Evolutionary conservation across 208 protist species (phyloP).

Genomic region (Blechomonas ayalai): DNA sequence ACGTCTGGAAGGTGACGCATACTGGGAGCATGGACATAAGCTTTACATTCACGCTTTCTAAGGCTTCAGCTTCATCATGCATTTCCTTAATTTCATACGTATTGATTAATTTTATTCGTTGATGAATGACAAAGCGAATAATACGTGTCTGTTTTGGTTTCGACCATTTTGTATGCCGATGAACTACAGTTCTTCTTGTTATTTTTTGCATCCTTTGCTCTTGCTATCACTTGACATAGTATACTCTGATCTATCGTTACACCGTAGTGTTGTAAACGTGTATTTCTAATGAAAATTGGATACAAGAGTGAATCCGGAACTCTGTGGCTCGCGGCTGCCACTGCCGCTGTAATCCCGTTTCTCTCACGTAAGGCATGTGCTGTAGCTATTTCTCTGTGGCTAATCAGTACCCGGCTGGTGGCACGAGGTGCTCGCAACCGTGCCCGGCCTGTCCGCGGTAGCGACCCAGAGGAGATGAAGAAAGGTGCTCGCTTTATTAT

Average conservation of each 20-base stretch:
- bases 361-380: constrained; percentile 10
- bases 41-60: too few relatives aligned
- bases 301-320: constrained; percentile 69
- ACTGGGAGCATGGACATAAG: too few relatives aligned
- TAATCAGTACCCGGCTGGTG: constrained; percentile 30
- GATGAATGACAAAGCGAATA: too few relatives aligned
- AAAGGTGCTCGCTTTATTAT: constrained; percentile 24
- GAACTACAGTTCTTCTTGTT: neutral
- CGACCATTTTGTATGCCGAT: constrained; percentile 1
- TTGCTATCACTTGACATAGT: neutral
- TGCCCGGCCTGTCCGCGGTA: constrained; percentile 21
- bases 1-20: too few relatives aligned
- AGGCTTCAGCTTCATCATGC: too few relatives aligned
- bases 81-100: too few relatives aligned
- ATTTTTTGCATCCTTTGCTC: neutral
- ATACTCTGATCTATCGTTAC: neutral
- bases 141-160: neutral
- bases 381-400: constrained; percentile 27
- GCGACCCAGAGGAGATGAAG: constrained; percentile 10
- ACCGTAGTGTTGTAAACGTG: neutral
- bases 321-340: constrained; percentile 14
- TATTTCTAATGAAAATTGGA: constrained; percentile 22
- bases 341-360: constrained; percentile 14
- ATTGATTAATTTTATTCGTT: too few relatives aligned
- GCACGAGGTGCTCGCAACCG: constrained; percentile 41